These are phyloP conservation scores for Cunninghamia lanceolata DNA, from an alignment of 75 land plant genomes.

Conservation along the genomic window DNA sequence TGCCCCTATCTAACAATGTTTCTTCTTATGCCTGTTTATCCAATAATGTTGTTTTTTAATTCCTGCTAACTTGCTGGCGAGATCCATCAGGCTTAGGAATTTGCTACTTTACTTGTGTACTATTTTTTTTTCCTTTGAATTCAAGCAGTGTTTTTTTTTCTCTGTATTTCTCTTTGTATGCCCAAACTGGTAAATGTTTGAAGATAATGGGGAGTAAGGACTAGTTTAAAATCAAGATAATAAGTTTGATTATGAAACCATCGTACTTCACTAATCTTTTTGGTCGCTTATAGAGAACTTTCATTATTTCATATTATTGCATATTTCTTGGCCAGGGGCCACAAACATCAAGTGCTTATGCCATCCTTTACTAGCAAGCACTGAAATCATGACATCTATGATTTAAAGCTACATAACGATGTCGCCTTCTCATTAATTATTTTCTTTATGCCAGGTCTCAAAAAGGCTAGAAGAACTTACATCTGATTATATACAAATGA, in stretches of 20 bases:
- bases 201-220: not conserved
- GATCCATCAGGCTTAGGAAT: not conserved
- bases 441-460: not conserved
- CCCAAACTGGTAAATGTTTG: not conserved
- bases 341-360: not conserved
- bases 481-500: not conserved
- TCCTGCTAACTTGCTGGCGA: not conserved
- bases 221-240: not conserved
- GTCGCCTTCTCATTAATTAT: not conserved
- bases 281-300: not conserved
- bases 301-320: not conserved
- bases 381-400: not conserved
- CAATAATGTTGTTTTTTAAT: not conserved
- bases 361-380: not conserved
- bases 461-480: slow-evolving; percentile 8
- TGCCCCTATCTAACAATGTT: not conserved
- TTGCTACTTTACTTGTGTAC: not conserved
- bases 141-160: not conserved
- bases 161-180: not conserved
- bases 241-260: not conserved
- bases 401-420: not conserved
- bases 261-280: not conserved
- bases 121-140: not conserved
- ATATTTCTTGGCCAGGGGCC: not conserved
- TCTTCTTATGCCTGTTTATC: not conserved